Percentiles rank a stretch among this genome's conserved stretches.
Conservation (phyloP, 495 filamentous ascomycete genomes). For the Neurospora tetraspora region DNA sequence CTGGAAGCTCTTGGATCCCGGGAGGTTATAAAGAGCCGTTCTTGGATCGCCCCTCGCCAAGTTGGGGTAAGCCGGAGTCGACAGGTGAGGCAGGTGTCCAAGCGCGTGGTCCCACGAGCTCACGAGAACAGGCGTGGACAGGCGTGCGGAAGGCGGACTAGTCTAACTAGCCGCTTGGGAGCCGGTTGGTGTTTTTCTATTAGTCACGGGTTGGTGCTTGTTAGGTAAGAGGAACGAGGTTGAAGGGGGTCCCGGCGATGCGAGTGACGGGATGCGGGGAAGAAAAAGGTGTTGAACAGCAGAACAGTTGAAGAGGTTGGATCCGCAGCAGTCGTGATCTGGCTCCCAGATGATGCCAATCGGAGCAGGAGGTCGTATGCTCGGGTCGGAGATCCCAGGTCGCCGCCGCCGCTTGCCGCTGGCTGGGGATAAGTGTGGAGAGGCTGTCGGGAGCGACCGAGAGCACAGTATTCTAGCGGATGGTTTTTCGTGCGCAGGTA, state of each 20-base stretch:
- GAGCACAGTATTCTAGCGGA: background rate
- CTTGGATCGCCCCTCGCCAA: background rate
- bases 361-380: background rate
- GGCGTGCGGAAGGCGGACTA: background rate
- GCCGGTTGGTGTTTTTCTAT: constrained; percentile 29
- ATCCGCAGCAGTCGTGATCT: background rate
- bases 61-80: background rate
- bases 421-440: background rate
- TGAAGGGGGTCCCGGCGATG: constrained; percentile 12
- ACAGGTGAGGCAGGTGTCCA: background rate
- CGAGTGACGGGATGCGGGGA: constrained; percentile 31
- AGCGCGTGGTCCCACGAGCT: background rate
- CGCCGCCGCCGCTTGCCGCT: background rate
- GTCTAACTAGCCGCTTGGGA: background rate
- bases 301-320: background rate
- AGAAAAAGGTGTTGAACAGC: constrained; percentile 4
- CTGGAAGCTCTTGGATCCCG: background rate
- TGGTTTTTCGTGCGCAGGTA: background rate
- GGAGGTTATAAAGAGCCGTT: background rate
- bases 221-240: constrained; percentile 38
- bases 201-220: constrained; percentile 34
- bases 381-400: background rate
- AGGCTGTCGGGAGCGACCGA: background rate
- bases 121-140: background rate
- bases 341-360: background rate